These are phyloP conservation scores for Escovopsis sp. DNA, from an alignment of 2,329 filamentous ascomycete genomes.

Conservation along the genomic window DNA sequence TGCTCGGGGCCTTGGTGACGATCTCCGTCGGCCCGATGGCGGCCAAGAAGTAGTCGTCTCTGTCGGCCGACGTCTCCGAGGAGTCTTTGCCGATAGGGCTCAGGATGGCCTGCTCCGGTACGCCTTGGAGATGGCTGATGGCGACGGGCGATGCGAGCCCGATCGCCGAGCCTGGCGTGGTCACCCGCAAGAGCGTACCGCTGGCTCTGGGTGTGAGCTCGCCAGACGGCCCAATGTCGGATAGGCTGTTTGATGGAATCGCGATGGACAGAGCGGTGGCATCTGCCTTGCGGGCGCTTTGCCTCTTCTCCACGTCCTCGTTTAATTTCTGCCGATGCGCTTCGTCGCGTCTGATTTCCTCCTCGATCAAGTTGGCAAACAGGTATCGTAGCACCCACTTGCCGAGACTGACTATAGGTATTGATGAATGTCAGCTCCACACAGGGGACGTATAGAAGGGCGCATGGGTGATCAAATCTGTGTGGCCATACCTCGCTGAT, in stretches of 20 bases:
- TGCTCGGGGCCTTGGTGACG: conserved; percentile 4
- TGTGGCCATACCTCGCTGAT: conserved; percentile 63
- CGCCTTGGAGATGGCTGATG: conserved; percentile 24
- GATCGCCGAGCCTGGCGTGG: conserved; percentile 65
- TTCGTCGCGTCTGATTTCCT: conserved; percentile 75
- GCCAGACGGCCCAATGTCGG: conserved; percentile 25
- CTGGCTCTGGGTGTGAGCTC: conserved; percentile 49
- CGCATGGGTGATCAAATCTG: not conserved
- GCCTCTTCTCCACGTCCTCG: conserved; percentile 42
- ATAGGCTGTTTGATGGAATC: conserved; percentile 20
- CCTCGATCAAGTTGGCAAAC: conserved; percentile 76
- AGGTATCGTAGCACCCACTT: conserved; percentile 93
- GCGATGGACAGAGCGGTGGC: conserved; percentile 41
- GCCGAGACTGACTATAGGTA: conserved; percentile 64
- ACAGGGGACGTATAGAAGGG: too few species aligned
- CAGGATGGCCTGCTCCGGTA: conserved; percentile 30
- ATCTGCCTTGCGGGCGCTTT: conserved; percentile 36
- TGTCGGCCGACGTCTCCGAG: conserved; percentile 47
- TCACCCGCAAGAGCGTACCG: conserved; percentile 42
- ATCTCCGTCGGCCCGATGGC: conserved; percentile 34
- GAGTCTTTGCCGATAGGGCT: conserved; percentile 40
- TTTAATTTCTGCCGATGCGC: conserved; percentile 54
- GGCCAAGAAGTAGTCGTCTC: conserved; percentile 64
- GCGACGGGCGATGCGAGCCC: conserved; percentile 54
- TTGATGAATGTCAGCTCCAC: conserved; percentile 11